These are phyloP conservation scores for Rhizopogon vinicolor DNA, from an alignment of 768 basidiomycete species.

Conservation along the genomic window DNA sequence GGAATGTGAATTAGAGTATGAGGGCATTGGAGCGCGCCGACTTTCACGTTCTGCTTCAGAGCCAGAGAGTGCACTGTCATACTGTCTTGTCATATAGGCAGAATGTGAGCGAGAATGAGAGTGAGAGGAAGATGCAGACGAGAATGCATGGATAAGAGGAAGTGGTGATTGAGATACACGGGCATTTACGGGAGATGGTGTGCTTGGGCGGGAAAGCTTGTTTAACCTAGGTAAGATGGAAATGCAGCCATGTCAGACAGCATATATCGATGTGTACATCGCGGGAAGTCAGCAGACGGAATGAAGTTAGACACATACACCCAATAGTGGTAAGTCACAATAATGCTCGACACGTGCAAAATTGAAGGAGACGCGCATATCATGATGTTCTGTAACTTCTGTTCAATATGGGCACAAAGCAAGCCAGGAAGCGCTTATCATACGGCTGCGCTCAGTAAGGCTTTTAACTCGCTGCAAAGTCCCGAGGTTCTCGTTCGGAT, in stretches of 20 bases:
- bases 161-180: constrained; percentile 34
- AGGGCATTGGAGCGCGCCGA: no score
- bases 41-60: no score
- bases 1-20: no score
- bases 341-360: constrained; percentile 25
- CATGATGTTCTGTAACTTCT: no score
- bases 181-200: constrained; percentile 46
- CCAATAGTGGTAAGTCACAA: constrained; percentile 6
- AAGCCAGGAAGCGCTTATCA: constrained; percentile 42
- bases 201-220: constrained; percentile 58
- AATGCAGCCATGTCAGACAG: constrained; percentile 2
- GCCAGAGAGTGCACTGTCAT: no score
- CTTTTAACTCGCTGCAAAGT: constrained; percentile 21
- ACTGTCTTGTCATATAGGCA: no score
- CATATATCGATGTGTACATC: constrained; percentile 13
- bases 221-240: constrained; percentile 45
- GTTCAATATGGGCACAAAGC: constrained; percentile 16
- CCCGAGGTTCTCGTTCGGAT: no score
- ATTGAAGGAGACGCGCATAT: constrained; percentile 23
- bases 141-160: constrained; percentile 26
- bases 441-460: constrained; percentile 66
- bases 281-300: neutral
- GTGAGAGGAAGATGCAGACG: no score
- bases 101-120: no score
- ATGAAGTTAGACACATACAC: constrained; percentile 4